Evolutionary conservation across 2,329 filamentous ascomycete species (phyloP).

Genomic region (Colletotrichum sidae): DNA sequence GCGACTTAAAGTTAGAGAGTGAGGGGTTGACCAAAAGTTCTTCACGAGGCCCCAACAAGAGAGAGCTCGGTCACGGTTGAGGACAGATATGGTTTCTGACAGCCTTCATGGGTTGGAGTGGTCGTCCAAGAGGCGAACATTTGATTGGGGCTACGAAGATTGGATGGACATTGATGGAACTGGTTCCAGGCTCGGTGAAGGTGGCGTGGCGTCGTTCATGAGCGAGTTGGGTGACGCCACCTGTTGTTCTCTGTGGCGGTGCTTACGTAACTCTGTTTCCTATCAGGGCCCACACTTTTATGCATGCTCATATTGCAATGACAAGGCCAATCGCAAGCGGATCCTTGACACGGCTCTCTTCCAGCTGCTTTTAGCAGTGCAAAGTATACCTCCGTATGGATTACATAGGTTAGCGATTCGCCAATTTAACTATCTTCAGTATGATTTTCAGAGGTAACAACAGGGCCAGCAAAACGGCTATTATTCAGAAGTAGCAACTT

Average conservation of each 20-base stretch:
- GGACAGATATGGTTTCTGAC: slow-evolving; percentile 18
- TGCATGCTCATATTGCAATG: too few species aligned
- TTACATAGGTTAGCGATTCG: too few species aligned
- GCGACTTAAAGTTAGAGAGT: neutral
- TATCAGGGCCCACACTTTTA: too few species aligned
- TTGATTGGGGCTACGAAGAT: neutral
- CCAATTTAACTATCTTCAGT: too few species aligned
- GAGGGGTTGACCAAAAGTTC: neutral
- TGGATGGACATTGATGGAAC: neutral
- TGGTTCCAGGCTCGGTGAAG: slow-evolving; percentile 7
- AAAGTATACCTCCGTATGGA: too few species aligned
- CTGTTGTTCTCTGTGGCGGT: slow-evolving; percentile 20
- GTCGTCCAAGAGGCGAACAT: slow-evolving; percentile 1
- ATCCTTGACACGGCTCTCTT: too few species aligned
- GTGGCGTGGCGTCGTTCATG: slow-evolving; percentile 9
- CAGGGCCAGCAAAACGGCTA: too few species aligned
- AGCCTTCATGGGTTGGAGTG: slow-evolving; percentile 1
- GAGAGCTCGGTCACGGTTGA: neutral
- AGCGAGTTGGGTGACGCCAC: slow-evolving; percentile 25
- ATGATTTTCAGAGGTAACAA: too few species aligned
- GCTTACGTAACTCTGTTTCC: slow-evolving; percentile 1
- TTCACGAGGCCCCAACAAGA: neutral
- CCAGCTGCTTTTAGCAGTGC: too few species aligned
- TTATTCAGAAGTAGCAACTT: too few species aligned
- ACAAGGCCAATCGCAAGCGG: too few species aligned